These are phyloP conservation scores for Coprinopsis cinerea DNA, from an alignment of 768 basidiomycete genomes.

Conservation along the genomic window DNA sequence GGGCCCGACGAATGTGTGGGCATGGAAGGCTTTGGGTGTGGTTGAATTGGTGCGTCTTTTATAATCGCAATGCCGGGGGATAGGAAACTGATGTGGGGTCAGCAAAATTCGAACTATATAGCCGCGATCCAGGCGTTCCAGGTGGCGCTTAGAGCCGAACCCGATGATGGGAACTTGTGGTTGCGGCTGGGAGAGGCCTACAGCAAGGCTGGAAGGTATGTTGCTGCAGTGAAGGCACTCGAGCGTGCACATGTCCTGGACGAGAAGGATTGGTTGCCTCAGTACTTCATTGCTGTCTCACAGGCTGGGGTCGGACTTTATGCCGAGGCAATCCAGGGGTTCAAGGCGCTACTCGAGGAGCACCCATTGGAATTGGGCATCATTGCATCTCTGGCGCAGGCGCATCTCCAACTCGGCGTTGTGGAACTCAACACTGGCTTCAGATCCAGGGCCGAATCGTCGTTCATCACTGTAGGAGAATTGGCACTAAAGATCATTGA, in stretches of 20 bases:
- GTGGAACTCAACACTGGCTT: constrained; percentile 67
- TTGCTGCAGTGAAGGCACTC: constrained; percentile 86
- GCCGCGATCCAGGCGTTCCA: constrained; percentile 82
- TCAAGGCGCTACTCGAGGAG: constrained; percentile 47
- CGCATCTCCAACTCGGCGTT: constrained; percentile 66
- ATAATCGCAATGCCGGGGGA: constrained; percentile 2
- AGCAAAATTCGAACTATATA: constrained; percentile 66
- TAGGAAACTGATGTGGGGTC: constrained; percentile 4
- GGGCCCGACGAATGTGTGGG: constrained; percentile 85
- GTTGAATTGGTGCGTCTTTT: constrained; percentile 72
- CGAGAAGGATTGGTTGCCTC: constrained; percentile 77
- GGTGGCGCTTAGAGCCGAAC: constrained; percentile 73
- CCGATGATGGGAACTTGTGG: constrained; percentile 81
- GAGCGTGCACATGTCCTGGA: constrained; percentile 65
- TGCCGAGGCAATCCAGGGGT: constrained; percentile 65
- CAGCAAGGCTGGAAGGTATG: constrained; percentile 78
- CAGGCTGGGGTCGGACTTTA: constrained; percentile 72
- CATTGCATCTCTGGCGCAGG: constrained; percentile 62
- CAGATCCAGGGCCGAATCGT: constrained; percentile 63
- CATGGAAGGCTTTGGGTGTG: constrained; percentile 93
- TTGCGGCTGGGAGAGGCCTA: constrained; percentile 90
- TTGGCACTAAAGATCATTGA: constrained; percentile 45
- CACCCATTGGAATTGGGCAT: constrained; percentile 70
- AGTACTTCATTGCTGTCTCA: constrained; percentile 81
- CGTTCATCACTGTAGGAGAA: constrained; percentile 57